These are phyloP conservation scores for Ceratobasidium theobromae DNA, from an alignment of 1,284 basidiomycete genomes.

Conservation along the genomic window DNA sequence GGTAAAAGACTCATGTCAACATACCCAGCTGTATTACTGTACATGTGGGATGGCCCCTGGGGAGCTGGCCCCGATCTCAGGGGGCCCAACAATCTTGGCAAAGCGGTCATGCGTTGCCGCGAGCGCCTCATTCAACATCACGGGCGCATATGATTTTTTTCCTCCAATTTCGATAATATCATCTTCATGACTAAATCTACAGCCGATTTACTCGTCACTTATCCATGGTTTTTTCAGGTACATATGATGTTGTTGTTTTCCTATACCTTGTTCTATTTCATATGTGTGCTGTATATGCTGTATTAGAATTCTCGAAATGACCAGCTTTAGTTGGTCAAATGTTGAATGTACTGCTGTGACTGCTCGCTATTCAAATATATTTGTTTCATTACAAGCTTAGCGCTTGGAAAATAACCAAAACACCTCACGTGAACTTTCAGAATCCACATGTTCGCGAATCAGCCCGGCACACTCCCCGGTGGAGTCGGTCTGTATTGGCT, in stretches of 20 bases:
- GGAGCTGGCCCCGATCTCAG: constrained; percentile 53
- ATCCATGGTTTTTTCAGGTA: constrained; percentile 22
- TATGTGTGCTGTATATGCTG: constrained; percentile 30
- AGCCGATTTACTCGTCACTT: constrained; percentile 16
- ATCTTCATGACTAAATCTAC: constrained; percentile 18
- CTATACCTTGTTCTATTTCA: constrained; percentile 2
- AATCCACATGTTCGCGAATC: too few relatives aligned
- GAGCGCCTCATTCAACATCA: constrained; percentile 32
- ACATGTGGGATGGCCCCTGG: constrained; percentile 53
- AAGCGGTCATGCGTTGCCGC: constrained; percentile 55
- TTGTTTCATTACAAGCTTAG: too few relatives aligned
- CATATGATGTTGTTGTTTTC: constrained; percentile 4
- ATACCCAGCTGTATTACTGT: constrained; percentile 31
- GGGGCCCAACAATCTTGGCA: constrained; percentile 63
- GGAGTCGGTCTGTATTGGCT: too few relatives aligned
- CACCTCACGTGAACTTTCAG: too few relatives aligned
- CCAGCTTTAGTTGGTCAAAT: not conserved
- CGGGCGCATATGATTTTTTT: constrained; percentile 1
- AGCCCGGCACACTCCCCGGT: too few relatives aligned
- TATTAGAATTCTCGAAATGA: constrained; percentile 4
- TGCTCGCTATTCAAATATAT: not conserved
- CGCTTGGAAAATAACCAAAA: too few relatives aligned
- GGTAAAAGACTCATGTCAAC: constrained; percentile 34
- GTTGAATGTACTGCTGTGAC: not conserved
- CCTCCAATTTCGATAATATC: not conserved